Evolutionary conservation across 2,329 filamentous ascomycete genomes (phyloP).

Genomic region (Fusarium clavum): DNA sequence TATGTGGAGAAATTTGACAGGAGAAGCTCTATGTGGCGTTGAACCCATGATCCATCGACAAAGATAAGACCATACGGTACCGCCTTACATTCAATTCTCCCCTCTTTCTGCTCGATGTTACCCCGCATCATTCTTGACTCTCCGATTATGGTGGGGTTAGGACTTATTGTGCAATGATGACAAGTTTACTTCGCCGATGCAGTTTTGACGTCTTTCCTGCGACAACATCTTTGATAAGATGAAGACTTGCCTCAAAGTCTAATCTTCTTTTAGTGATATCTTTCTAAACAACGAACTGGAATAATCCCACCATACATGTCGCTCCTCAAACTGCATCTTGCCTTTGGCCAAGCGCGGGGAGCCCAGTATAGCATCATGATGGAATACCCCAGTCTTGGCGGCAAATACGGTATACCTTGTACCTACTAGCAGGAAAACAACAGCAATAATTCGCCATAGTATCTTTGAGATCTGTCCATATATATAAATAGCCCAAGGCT

Average conservation of each 20-base stretch:
- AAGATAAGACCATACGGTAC: not conserved
- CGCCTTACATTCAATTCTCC: not conserved
- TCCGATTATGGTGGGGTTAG: not conserved
- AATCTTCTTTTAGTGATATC: not conserved
- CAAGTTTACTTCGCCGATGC: not conserved
- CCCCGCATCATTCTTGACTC: not conserved
- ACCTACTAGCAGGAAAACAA: not conserved
- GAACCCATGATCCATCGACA: not conserved
- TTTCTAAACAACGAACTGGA: too few species aligned
- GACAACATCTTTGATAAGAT: not conserved
- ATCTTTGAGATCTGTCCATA: not conserved
- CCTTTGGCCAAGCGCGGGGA: too few species aligned
- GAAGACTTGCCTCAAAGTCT: not conserved
- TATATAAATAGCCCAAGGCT: rapidly evolving
- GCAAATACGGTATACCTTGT: not conserved
- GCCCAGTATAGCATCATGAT: rapidly evolving
- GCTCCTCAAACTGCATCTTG: not conserved
- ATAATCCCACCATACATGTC: not conserved
- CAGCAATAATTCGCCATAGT: not conserved
- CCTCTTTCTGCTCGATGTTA: not conserved
- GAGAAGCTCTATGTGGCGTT: not conserved
- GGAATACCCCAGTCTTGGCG: not conserved
- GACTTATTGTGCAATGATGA: not conserved
- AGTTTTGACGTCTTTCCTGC: not conserved
- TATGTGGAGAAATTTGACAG: not conserved